Evolutionary conservation across 768 basidiomycete species (phyloP).

Genomic region (Wakefieldia striispora): DNA sequence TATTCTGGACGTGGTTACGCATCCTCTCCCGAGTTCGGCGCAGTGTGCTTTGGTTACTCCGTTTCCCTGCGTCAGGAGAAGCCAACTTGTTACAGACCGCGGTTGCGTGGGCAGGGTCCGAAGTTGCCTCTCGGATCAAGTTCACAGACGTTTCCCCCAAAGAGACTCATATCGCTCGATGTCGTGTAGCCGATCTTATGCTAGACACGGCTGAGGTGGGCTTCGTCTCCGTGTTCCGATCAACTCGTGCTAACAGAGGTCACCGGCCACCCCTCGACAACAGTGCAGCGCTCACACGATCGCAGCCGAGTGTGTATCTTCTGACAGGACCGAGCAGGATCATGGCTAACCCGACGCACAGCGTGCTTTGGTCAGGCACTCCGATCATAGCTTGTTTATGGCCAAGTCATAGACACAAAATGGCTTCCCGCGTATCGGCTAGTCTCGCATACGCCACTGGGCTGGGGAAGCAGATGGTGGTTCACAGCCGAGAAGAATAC

Average conservation of each 20-base stretch:
- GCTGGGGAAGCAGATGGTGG: constrained; percentile 47
- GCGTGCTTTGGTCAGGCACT: constrained; percentile 52
- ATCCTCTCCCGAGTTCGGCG: constrained; percentile 43
- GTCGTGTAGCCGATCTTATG: constrained; percentile 47
- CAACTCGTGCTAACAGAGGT: background rate
- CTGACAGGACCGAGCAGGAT: background rate
- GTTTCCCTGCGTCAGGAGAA: constrained; percentile 49
- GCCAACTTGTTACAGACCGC: constrained; percentile 43
- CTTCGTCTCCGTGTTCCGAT: background rate
- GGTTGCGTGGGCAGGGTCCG: constrained; percentile 42
- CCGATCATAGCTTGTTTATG: constrained; percentile 46
- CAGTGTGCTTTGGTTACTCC: constrained; percentile 53
- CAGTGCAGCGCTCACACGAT: constrained; percentile 55
- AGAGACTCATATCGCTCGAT: constrained; percentile 43
- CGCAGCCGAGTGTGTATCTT: constrained; percentile 42
- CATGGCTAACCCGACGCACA: constrained; percentile 18
- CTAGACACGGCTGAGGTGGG: constrained; percentile 52
- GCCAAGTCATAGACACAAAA: constrained; percentile 45
- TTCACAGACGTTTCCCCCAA: constrained; percentile 51
- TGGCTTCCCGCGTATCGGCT: constrained; percentile 50
- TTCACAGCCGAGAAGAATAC: constrained; percentile 41
- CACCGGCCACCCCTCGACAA: background rate
- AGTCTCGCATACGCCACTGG: constrained; percentile 49
- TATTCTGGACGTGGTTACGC: constrained; percentile 49
- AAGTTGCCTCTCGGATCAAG: constrained; percentile 43